Percentiles rank a stretch among this genome's conserved stretches.
Evolutionary conservation across 1,139 yeast genomes (phyloP).

Genomic region (Yamadazyma triangularis): DNA sequence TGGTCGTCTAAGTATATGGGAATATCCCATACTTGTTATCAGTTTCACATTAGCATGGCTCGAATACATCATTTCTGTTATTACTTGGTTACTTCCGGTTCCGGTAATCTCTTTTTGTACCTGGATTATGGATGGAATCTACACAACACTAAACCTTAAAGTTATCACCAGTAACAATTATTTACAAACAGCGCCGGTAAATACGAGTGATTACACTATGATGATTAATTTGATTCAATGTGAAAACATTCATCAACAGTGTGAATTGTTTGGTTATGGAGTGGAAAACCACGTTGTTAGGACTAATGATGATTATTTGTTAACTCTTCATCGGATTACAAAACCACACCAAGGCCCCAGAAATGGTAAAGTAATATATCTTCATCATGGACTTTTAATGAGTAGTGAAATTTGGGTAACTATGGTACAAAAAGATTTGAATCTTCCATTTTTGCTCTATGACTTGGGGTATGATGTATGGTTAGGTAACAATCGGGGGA

Average conservation of each 20-base stretch:
- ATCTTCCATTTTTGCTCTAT: conserved; percentile 72
- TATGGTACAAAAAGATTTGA: conserved; percentile 54
- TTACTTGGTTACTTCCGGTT: conserved; percentile 32
- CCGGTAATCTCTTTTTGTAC: conserved; percentile 28
- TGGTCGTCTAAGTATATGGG: conserved; percentile 29
- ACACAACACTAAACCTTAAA: conserved; percentile 18
- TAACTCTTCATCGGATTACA: conserved; percentile 30
- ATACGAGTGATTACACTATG: conserved; percentile 2
- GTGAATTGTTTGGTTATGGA: conserved; percentile 33
- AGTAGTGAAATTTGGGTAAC: conserved; percentile 87
- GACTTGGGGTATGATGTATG: conserved; percentile 89
- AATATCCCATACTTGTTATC: conserved; percentile 33
- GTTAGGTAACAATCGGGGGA: conserved; percentile 88
- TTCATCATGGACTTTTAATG: conserved; percentile 92
- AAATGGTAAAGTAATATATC: conserved; percentile 56
- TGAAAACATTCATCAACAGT: conserved; percentile 31
- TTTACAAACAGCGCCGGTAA: conserved; percentile 9
- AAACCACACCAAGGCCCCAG: conserved; percentile 4
- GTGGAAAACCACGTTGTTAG: conserved; percentile 36
- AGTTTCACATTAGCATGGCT: conserved; percentile 39
- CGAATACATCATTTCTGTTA: conserved; percentile 30
- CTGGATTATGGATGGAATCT: conserved; percentile 22
- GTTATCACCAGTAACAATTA: conserved; percentile 11
- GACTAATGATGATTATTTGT: conserved; percentile 35
- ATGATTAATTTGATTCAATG: conserved; percentile 21